Evolutionary conservation across 768 basidiomycete genomes (phyloP), one percentile per base, ranked within the genome.

Genomic region (Amanita fuliginea): DNA sequence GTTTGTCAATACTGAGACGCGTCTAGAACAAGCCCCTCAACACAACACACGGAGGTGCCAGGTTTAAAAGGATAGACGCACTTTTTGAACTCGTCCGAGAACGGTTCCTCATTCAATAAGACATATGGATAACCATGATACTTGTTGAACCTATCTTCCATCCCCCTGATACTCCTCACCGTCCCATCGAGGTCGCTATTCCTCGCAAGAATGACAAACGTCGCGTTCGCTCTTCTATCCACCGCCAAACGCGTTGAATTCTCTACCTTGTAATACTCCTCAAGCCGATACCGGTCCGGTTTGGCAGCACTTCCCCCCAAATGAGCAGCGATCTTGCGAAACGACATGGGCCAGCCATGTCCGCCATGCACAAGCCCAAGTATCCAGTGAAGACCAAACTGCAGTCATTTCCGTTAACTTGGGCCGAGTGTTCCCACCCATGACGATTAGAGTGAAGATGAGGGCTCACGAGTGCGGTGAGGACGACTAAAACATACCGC

Each of bases 111-210:
- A 58, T 94, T 94, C 54, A 95, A 69, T 64, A 95, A 79, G 30
- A 89, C 81, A 64, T 86, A 94, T 4, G 89, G 87, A 59, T 95
- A 94, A 36, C 72, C 67, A 53, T 78, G 83, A 56, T 75, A 75
- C 46, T 73, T 71, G 65, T 95, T 95, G 65, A 93, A 94, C 43
- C 83, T 69, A 56, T 85, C 81, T 67, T 95, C 92, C 55, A 90
- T 69, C 64, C 82, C 76, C 57, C 79, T 76, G 55, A 93, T 77
- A 53, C 81, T 83, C 51, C 68, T 70, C 50, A 87, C 67, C 28
- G 84, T 77, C 3, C 72, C 71, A n/a, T 73, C 58, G 18, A 85
- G 51, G 55, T 89, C 86, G 39, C 66, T 64, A 61, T 89, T 89
- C 39, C 86, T 67, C 32, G 76, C 81, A 14, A 95, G 73, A 36